Conservation (phyloP, 2,329 filamentous ascomycete genomes). For the Fusarium dimerum region DNA sequence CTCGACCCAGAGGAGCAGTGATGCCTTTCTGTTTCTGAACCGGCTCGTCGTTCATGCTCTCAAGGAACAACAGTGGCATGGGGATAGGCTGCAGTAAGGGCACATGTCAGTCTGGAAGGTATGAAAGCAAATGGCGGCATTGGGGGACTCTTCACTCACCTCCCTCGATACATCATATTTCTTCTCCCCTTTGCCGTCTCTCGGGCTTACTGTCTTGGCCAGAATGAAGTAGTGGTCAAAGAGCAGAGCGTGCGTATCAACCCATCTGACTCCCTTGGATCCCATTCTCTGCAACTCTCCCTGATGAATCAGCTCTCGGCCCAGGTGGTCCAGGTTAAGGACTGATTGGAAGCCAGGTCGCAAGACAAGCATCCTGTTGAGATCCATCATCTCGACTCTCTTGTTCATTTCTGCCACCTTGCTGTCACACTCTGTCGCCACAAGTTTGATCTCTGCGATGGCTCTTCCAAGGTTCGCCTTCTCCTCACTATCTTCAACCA, state of each 20-base stretch:
- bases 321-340: constrained; percentile 91
- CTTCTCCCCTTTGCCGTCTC: constrained; percentile 70
- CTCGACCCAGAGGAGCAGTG: constrained; percentile 59
- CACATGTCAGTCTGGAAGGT: constrained; percentile 23
- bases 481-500: constrained; percentile 82
- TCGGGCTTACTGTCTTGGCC: constrained; percentile 74
- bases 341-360: constrained; percentile 86
- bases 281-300: constrained; percentile 89
- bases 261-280: constrained; percentile 85
- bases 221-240: constrained; percentile 97
- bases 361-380: constrained; percentile 80
- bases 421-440: constrained; percentile 86
- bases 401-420: constrained; percentile 91
- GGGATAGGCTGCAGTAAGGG: constrained; percentile 68
- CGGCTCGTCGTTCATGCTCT: constrained; percentile 89
- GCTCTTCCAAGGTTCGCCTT: constrained; percentile 81
- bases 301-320: constrained; percentile 82
- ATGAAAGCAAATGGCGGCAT: background rate
- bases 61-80: constrained; percentile 91
- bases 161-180: constrained; percentile 95
- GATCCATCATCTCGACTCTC: constrained; percentile 84
- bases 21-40: constrained; percentile 82
- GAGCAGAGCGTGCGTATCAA: constrained; percentile 89
- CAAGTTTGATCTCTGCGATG: constrained; percentile 86
- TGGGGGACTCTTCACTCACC: constrained; percentile 47